These are phyloP conservation scores for Coemansia erecta DNA, from an alignment of 192 early-diverging fungal genomes.

Conservation along the genomic window DNA sequence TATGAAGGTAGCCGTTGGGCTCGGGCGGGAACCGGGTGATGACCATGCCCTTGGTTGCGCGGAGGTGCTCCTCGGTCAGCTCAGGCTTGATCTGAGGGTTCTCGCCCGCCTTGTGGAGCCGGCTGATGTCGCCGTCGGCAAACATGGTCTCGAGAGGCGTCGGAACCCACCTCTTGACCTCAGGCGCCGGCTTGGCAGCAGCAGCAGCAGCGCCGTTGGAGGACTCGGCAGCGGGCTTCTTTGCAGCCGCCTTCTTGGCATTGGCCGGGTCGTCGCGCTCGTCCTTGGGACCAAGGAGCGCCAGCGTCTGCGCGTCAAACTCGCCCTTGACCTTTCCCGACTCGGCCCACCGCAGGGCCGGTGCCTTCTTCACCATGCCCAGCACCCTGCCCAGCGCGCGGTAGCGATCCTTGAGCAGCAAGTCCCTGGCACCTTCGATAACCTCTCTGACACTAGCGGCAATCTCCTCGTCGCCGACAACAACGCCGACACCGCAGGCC, in stretches of 20 bases:
- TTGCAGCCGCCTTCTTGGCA: conserved; percentile 32
- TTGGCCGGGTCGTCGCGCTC: conserved; percentile 80
- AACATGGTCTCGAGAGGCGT: conserved; percentile 64
- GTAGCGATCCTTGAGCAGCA: conserved; percentile 82
- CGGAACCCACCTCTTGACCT: conserved; percentile 38
- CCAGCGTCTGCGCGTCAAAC: conserved; percentile 80
- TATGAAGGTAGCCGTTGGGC: conserved; percentile 98
- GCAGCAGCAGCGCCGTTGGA: conserved; percentile 12
- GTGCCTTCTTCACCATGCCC: conserved; percentile 65
- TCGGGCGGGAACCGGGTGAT: conserved; percentile 99
- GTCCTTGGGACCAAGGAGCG: conserved; percentile 96
- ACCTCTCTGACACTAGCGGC: conserved; percentile 59
- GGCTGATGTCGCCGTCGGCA: conserved; percentile 89
- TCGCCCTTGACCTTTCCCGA: conserved; percentile 80
- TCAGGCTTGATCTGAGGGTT: conserved; percentile 94
- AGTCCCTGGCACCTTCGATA: conserved; percentile 66
- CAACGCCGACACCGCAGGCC: conserved; percentile 91
- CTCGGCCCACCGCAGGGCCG: conserved; percentile 87
- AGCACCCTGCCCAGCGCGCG: conserved; percentile 74
- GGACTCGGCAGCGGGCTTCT: conserved; percentile 22
- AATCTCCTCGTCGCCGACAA: conserved; percentile 78
- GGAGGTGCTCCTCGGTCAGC: conserved; percentile 87
- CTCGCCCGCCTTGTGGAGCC: conserved; percentile 91
- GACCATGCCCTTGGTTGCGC: conserved; percentile 85
- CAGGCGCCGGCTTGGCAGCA: conserved; percentile 16